Evolutionary conservation across 2,329 filamentous ascomycete species (phyloP), one percentile per base, ranked within the genome.

Genomic region (Fusarium robinianum): DNA sequence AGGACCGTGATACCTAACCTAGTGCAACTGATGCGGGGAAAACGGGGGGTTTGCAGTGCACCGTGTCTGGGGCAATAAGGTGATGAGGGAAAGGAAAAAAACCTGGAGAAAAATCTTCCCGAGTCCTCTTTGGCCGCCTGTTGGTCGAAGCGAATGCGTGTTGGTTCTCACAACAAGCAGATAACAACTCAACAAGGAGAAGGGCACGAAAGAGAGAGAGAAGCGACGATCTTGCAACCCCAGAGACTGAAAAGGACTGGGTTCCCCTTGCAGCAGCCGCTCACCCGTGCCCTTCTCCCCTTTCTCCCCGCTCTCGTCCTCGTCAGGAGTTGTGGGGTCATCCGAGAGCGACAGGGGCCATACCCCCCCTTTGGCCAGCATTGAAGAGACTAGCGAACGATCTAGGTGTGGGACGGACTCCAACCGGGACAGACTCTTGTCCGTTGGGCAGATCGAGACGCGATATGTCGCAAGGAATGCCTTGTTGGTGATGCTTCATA

Each of bases 281-380:
- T 25, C 45, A 35, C 33, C 47, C 47, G 29, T 22, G 15, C 51
- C 52, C 38, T 43, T 54, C 47, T 23, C 38, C 53, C 41, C 32
- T 27, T 21, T 21, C 22, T 33, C 37, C 37, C 46, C 36, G 37
- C 41, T 23, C 23, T 24, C 24, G 46, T 34, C 52, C 53, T 47
- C 18, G 49, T 36, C 43, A 53, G 41, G 25, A 32, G 29, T 19
- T 37, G 41, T 35, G 53, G 49, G 46, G 49, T 17, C 17, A 31
- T 29, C 24, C n/a, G 31, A 29, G 43, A 29, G 24, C 32, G 12
- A 16, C 35, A 25, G 30, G 36, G 39, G 32, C 17, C 14, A 29
- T 19, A n/a, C n/a, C n/a, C n/a, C n/a, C n/a, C 17, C 27, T 41
- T 27, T 38, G 41, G 30, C 29, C 25, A 8, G 34, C n/a, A 35